Conservation (phyloP, 2,329 filamentous ascomycete genomes). For the Apiospora arundinis region DNA sequence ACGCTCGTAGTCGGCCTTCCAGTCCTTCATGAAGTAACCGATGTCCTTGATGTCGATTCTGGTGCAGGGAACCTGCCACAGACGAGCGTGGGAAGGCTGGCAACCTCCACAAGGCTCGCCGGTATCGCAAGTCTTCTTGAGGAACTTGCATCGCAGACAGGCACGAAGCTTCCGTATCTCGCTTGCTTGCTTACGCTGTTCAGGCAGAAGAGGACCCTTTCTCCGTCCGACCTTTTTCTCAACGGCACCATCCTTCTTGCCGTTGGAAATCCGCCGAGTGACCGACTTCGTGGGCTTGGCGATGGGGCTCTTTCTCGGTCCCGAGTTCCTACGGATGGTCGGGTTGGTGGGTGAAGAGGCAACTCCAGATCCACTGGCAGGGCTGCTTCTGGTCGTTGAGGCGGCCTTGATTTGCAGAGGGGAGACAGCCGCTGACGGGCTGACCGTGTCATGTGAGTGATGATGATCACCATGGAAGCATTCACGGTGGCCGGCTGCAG, state of each 20-base stretch:
- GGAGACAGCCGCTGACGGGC: slow-evolving; percentile 70
- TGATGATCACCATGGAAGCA: slow-evolving; percentile 65
- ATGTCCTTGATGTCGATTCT: slow-evolving; percentile 99
- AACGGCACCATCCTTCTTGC: slow-evolving; percentile 76
- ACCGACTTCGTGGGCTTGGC: slow-evolving; percentile 85
- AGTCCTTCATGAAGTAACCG: slow-evolving; percentile 98
- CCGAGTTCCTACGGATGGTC: slow-evolving; percentile 68
- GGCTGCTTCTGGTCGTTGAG: slow-evolving; percentile 63
- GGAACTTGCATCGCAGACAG: slow-evolving; percentile 94
- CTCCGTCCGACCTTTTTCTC: slow-evolving; percentile 95
- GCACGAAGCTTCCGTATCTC: slow-evolving; percentile 95
- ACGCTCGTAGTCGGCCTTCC: slow-evolving; percentile 95
- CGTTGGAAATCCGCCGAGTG: slow-evolving; percentile 76
- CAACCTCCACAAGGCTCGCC: slow-evolving; percentile 95
- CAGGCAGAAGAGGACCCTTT: slow-evolving; percentile 86
- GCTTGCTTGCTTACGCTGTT: slow-evolving; percentile 94
- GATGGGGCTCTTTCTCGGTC: slow-evolving; percentile 76
- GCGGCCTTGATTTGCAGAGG: slow-evolving; percentile 73
- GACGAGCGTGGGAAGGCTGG: slow-evolving; percentile 90
- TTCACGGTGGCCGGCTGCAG: slow-evolving; percentile 61
- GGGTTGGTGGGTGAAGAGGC: slow-evolving; percentile 68
- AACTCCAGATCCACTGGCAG: slow-evolving; percentile 66
- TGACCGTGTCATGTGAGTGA: slow-evolving; percentile 63
- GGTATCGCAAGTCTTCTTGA: slow-evolving; percentile 99
- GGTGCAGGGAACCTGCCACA: slow-evolving; percentile 98